Base-by-base conservation (phyloP, 1,139 yeast species). In the Geotrichum phurueaensis region DNA sequence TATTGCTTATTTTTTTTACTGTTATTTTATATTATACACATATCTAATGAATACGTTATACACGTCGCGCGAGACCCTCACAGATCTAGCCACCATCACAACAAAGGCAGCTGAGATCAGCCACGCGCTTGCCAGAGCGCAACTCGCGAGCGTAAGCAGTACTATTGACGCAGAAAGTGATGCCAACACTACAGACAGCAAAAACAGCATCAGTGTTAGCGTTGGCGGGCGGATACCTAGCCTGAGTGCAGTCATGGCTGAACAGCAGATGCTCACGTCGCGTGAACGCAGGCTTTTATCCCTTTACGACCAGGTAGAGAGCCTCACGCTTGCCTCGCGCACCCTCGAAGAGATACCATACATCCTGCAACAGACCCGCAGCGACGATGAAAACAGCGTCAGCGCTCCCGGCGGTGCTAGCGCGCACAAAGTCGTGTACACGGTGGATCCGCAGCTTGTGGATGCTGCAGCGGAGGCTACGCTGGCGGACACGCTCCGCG, bases 231-330 rank as follows among this genome's bases (percentile, higher is more conserved):
- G 45, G 45, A 39, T 39, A 39, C 45, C 45, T 15, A 39, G 45
- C n/a, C 20, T 39, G 2, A 39, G 3, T 39, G n/a, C 20, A 6
- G 20, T n/a, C 45, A 39, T 48, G 33, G 51, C 51, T 3, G 29
- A 20, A 23, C 47, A 52, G 22, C 43, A 47, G 36, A 18, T 48
- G 50, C 53, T 55, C 23, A 55, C 58, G n/a, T n/a, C 53, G 13
- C 23, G 43, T 13, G 58, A 55, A 23, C 22, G 15, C n/a, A 49
- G 49, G 50, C 48, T 55, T 15, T 27, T 55, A 23, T 20, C 51
- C 5, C 49, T 55, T 13, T 50, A 55, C 27, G 54, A 55, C 12
- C 54, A 55, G 23, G 27, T 55, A 4, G 58, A 55, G 22, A 53
- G 49, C 10, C 58, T 55, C 20, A 49, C 39, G 20, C 5, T 55